Conservation (phyloP, 169 alveolate genomes). For the Prorocentrum cordatum region DNA sequence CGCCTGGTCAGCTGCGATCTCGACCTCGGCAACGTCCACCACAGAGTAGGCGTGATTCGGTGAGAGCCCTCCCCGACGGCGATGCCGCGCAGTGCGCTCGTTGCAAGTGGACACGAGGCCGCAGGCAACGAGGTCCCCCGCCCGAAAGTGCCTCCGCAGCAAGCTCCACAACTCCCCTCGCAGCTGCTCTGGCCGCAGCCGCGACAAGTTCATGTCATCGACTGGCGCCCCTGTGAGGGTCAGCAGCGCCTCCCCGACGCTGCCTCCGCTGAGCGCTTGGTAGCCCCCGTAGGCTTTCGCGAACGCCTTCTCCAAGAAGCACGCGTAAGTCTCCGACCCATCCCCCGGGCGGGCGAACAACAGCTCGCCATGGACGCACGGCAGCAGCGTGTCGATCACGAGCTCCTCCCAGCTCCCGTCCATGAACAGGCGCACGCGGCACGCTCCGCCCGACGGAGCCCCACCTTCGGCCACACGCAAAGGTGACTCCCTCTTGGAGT, state of each 20-base stretch:
- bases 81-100: not conserved
- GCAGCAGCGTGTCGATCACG: not conserved
- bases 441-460: too few species aligned
- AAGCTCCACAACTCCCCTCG: not conserved
- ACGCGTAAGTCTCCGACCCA: constrained; percentile 1
- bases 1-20: too few species aligned
- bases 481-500: not conserved
- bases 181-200: not conserved
- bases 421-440: not conserved
- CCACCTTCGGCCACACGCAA: too few species aligned
- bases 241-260: constrained; percentile 9
- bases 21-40: not conserved
- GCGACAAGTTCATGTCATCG: not conserved
- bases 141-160: not conserved
- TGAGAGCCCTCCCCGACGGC: not conserved
- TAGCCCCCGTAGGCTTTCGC: constrained; percentile 34
- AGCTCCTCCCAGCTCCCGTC: constrained; percentile 4
- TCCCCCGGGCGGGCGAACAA: constrained; percentile 24
- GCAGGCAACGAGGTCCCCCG: not conserved
- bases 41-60: constrained; percentile 6
- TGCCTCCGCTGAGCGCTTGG: constrained; percentile 12
- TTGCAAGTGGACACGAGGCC: not conserved
- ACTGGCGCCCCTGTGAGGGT: not conserved
- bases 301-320: constrained; percentile 27
- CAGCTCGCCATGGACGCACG: not conserved